Conservation (phyloP, 352 stramenopile genomes). For the Achlya hypogyna region DNA sequence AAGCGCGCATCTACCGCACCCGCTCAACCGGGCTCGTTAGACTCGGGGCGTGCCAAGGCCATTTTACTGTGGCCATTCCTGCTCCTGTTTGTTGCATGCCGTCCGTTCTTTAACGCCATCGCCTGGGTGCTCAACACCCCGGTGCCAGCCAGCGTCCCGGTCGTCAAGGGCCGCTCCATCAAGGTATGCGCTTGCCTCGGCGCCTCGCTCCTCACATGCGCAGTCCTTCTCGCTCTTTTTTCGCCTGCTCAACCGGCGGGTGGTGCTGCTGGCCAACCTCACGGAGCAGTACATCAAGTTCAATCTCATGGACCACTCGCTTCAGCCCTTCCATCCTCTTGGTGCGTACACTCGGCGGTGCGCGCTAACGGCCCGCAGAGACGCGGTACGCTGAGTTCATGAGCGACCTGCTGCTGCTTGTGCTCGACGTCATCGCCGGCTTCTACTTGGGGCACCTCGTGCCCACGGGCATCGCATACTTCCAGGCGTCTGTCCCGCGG, state of each 20-base stretch:
- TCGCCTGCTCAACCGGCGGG: conserved; percentile 28
- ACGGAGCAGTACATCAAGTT: conserved; percentile 12
- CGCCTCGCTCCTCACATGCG: background rate
- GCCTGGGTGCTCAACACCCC: background rate
- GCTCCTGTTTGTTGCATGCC: background rate
- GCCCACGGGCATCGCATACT: background rate
- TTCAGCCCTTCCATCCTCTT: background rate
- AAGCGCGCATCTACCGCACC: background rate
- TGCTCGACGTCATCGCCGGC: background rate
- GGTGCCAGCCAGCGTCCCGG: conserved; percentile 23
- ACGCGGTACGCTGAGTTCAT: conserved; percentile 10
- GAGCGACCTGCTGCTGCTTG: conserved; percentile 4
- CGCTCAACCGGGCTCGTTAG: too few relatives aligned
- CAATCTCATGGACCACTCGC: conserved; percentile 1
- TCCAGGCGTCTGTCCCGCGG: background rate
- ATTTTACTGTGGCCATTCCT: background rate
- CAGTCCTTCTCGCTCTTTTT: conserved; percentile 39
- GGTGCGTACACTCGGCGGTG: background rate
- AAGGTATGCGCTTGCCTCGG: too few relatives aligned
- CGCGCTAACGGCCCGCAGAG: background rate
- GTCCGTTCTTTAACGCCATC: background rate
- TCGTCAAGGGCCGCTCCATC: conserved; percentile 27
- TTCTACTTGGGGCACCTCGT: conserved; percentile 23
- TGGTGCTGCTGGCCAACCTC: conserved; percentile 25
- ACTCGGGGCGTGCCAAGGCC: background rate